These are phyloP conservation scores for Boletales sp. DNA, from an alignment of 768 basidiomycete species.

Conservation along the genomic window DNA sequence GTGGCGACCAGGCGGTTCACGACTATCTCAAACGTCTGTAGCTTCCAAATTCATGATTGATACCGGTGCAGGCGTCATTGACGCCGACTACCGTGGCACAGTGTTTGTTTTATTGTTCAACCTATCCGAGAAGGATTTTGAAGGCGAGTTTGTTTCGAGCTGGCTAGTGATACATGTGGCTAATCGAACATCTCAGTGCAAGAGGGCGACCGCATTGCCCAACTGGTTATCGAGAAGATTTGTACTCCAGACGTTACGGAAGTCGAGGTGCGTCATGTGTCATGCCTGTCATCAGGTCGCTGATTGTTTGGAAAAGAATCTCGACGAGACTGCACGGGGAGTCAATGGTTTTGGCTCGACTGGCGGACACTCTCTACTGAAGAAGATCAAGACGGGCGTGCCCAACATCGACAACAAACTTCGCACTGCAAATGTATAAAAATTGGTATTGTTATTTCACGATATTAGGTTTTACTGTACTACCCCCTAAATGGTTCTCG, in stretches of 20 bases:
- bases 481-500: no score
- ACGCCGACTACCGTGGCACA: constrained; percentile 92
- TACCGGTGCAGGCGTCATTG: constrained; percentile 96
- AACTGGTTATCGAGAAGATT: constrained; percentile 90
- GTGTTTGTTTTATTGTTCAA: constrained; percentile 94
- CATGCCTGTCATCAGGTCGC: not conserved
- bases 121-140: constrained; percentile 83
- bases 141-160: constrained; percentile 44
- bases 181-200: constrained; percentile 51
- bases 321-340: constrained; percentile 84
- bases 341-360: constrained; percentile 92
- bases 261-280: constrained; percentile 56
- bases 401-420: no score
- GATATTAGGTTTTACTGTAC: no score
- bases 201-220: constrained; percentile 94
- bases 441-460: no score
- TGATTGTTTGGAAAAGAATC: constrained; percentile 47
- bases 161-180: not conserved
- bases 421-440: no score
- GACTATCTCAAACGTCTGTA: constrained; percentile 26
- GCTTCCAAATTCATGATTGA: constrained; percentile 98
- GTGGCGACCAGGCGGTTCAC: constrained; percentile 21
- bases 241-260: constrained; percentile 81
- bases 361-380: constrained; percentile 64
- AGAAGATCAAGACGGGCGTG: no score